Conservation (phyloP, 176 grass and related monocot genomes). For the Lolium multiflorum region DNA sequence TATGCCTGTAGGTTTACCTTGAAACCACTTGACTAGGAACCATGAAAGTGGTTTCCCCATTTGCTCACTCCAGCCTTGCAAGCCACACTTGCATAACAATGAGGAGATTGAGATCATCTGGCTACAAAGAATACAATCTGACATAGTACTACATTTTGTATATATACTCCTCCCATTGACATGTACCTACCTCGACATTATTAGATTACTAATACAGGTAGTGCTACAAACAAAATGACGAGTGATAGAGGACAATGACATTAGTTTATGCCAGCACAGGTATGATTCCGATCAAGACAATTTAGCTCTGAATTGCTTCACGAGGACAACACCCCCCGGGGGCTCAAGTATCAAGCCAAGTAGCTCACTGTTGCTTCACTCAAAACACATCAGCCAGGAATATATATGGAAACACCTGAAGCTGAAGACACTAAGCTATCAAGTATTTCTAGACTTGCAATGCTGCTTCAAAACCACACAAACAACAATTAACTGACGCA, state of each 20-base stretch:
- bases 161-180: background rate
- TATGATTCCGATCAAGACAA: background rate
- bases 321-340: background rate
- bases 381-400: background rate
- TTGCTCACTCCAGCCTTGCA: background rate
- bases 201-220: background rate
- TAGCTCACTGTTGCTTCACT: slow-evolving; percentile 8
- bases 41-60: background rate
- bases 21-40: slow-evolving; percentile 22
- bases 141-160: background rate
- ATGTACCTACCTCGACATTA: background rate
- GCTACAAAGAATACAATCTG: background rate
- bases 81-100: background rate
- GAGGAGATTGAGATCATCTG: background rate
- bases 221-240: slow-evolving; percentile 1
- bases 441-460: background rate
- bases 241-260: background rate
- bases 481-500: too few relatives aligned
- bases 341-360: background rate
- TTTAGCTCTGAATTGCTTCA: background rate
- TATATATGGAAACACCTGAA: too few relatives aligned
- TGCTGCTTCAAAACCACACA: background rate
- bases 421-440: background rate
- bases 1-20: background rate
- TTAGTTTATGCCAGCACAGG: background rate